Conservation (phyloP, 345 rosid genomes). For the Cochlearia excelsa region DNA sequence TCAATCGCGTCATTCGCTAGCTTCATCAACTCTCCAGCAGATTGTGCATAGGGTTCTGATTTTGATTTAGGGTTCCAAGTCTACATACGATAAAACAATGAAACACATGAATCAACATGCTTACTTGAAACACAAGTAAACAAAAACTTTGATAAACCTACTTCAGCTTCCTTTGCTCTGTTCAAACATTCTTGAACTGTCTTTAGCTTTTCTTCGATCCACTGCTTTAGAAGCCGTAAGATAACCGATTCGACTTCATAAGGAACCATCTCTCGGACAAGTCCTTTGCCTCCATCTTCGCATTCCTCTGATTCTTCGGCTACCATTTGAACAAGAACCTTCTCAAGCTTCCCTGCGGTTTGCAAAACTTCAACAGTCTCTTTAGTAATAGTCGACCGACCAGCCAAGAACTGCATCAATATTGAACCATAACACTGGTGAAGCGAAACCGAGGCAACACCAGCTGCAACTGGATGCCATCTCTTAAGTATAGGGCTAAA, state of each 20-base stretch:
- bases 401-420: slow-evolving; percentile 62
- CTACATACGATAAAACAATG: slow-evolving; percentile 30
- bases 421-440: slow-evolving; percentile 70
- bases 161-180: slow-evolving; percentile 77
- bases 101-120: background rate
- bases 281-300: slow-evolving; percentile 81
- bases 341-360: slow-evolving; percentile 76
- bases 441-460: slow-evolving; percentile 63
- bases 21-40: slow-evolving; percentile 65
- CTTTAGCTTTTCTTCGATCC: slow-evolving; percentile 60
- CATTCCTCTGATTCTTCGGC: slow-evolving; percentile 78
- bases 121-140: slow-evolving; percentile 5
- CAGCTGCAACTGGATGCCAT: slow-evolving; percentile 62
- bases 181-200: slow-evolving; percentile 43
- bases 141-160: slow-evolving; percentile 28
- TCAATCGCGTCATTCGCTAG: slow-evolving; percentile 55
- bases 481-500: slow-evolving; percentile 70
- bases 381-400: slow-evolving; percentile 38
- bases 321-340: slow-evolving; percentile 72
- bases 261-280: slow-evolving; percentile 77
- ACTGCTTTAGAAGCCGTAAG: slow-evolving; percentile 42
- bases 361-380: slow-evolving; percentile 62
- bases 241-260: slow-evolving; percentile 71
- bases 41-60: slow-evolving; percentile 78
- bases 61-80: slow-evolving; percentile 96